Evolutionary conservation across 2,329 filamentous ascomycete genomes (phyloP), one percentile per base, ranked within the genome.

Genomic region (Trichoderma pleuroti): DNA sequence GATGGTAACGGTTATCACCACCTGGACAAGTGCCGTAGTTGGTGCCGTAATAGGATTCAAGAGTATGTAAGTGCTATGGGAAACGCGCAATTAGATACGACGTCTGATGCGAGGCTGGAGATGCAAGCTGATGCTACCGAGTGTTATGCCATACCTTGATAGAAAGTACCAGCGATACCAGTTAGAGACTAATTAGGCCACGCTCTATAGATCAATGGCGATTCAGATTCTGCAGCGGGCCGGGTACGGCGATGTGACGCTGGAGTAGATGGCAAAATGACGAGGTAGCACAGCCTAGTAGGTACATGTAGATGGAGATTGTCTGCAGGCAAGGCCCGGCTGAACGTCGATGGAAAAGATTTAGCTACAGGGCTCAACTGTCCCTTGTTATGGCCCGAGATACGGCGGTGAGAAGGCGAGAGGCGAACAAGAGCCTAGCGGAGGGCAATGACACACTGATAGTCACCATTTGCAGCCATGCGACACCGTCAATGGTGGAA

Each of bases 381-480:
- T 24, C 21, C 16, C 28, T 34, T 32, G 30, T 39, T 39, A 30
- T 49, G 63, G 49, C 30, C 62, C 62, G 62, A 64, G 42, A 64
- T 64, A 30, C 62, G 62, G 62, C 62, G 63, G 63, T 66, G 63
- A 66, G 42, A 49, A 21, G 42, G 39, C 18, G 32, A 57, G 32
- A 57, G 28, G 32, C 32, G 14, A 60, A 32, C n/a, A 24, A 34
- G 30, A 60, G 10, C 24, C 36, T 63, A 21, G 60, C 7, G 60
- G 24, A 63, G 36, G 36, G 24, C 26, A 30, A 30, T 49, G 60
- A 63, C 28, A 66, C 46, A 24, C 21, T 57, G 63, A 66, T 57
- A 32, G 63, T 16, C 28, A 26, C 42, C 14, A 26, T 52, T 26
- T 5, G 62, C 60, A 62, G n/a, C 60, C 60, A 21, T 30, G 61